phyloP scores from a whole-genome alignment of 2,329 filamentous ascomycete genomes.

The Paradendryphiella salina region DNA sequence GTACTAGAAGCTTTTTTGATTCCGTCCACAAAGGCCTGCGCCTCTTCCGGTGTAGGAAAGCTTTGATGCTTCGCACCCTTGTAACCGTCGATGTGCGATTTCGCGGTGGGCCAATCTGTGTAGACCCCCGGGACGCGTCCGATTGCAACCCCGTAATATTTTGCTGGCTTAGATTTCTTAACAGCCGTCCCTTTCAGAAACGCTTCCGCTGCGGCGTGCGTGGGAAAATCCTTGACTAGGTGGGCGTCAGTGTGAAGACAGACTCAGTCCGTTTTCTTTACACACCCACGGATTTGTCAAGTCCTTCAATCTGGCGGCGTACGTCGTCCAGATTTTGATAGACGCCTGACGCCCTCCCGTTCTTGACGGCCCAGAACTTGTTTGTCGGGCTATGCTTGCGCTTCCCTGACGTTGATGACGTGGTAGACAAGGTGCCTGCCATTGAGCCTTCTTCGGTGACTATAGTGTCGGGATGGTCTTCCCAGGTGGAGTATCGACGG shows the following conservation, averaged over 20 bases:
- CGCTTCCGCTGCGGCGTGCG: slow-evolving; percentile 73
- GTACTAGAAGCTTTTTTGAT: slow-evolving; percentile 34
- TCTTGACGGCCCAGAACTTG: slow-evolving; percentile 67
- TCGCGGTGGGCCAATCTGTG: slow-evolving; percentile 68
- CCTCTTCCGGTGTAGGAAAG: slow-evolving; percentile 63
- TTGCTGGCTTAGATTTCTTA: slow-evolving; percentile 47
- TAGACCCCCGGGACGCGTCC: slow-evolving; percentile 65
- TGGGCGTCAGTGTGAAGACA: slow-evolving; percentile 2
- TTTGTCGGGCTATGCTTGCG: slow-evolving; percentile 56
- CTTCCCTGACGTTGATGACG: slow-evolving; percentile 51
- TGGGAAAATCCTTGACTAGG: slow-evolving; percentile 78
- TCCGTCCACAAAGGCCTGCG: slow-evolving; percentile 70
- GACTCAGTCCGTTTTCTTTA: neutral
- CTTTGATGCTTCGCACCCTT: slow-evolving; percentile 63
- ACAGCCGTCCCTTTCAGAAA: slow-evolving; percentile 67
- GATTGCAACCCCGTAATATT: slow-evolving; percentile 64
- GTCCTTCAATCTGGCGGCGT: slow-evolving; percentile 63
- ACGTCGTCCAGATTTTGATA: slow-evolving; percentile 67
- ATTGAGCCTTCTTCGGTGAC: slow-evolving; percentile 16
- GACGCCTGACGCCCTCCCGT: slow-evolving; percentile 63
- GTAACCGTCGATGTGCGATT: slow-evolving; percentile 73
- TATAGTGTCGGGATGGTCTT: slow-evolving; percentile 4
- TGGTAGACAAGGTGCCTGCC: slow-evolving; percentile 26
- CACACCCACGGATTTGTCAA: slow-evolving; percentile 49
- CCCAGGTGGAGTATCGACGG: slow-evolving; percentile 4